These are phyloP conservation scores for Gamarada debralockiae DNA, from an alignment of 495 filamentous ascomycete species.

Conservation along the genomic window DNA sequence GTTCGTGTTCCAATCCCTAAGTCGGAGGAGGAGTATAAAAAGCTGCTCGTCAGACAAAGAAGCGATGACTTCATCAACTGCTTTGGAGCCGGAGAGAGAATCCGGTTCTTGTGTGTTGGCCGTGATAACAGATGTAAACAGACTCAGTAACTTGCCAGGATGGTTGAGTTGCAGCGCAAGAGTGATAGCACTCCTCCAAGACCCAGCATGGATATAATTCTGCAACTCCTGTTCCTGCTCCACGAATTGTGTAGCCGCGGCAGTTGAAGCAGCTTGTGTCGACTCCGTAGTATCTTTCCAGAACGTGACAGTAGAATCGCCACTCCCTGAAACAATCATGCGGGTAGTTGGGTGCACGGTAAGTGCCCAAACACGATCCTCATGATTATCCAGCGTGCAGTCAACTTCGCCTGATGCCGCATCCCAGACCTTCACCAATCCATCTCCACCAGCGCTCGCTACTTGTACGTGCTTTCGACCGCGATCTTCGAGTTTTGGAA, in stretches of 20 bases:
- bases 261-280: conserved; percentile 65
- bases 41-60: conserved; percentile 80
- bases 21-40: conserved; percentile 67
- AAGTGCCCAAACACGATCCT: conserved; percentile 87
- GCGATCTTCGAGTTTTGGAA: conserved; percentile 43
- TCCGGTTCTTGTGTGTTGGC: conserved; percentile 54
- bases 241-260: conserved; percentile 70
- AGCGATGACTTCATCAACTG: conserved; percentile 80
- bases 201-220: conserved; percentile 81
- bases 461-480: conserved; percentile 56
- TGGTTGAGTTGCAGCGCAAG: conserved; percentile 92
- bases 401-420: conserved; percentile 73
- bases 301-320: conserved; percentile 86
- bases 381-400: conserved; percentile 91
- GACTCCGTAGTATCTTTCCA: conserved; percentile 90
- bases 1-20: conserved; percentile 97
- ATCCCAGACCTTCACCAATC: conserved; percentile 96
- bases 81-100: conserved; percentile 65
- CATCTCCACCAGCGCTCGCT: conserved; percentile 88
- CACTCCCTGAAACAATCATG: conserved; percentile 81
- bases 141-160: conserved; percentile 73
- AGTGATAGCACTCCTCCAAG: conserved; percentile 88
- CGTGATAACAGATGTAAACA: conserved; percentile 78
- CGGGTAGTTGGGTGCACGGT: conserved; percentile 63
- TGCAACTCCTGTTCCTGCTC: conserved; percentile 91